These are phyloP conservation scores for Ambrosiella beaveri DNA, from an alignment of 2,329 filamentous ascomycete genomes.

Conservation along the genomic window DNA sequence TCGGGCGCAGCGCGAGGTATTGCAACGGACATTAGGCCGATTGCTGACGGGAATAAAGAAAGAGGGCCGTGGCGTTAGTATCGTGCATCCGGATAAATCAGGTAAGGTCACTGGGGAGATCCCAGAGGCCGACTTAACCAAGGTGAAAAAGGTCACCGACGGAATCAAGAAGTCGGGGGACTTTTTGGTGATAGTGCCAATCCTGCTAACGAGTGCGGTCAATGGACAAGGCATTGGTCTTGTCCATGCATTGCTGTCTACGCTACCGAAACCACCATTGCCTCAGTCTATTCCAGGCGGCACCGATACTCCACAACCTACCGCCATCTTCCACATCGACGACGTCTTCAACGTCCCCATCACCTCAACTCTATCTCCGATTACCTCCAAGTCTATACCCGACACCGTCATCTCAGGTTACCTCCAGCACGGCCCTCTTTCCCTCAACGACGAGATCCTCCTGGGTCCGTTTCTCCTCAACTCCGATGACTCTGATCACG, in stretches of 20 bases:
- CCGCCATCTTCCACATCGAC: conserved; percentile 70
- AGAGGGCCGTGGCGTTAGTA: conserved; percentile 53
- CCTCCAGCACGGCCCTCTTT: conserved; percentile 60
- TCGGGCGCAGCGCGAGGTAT: conserved; percentile 53
- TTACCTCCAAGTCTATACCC: conserved; percentile 21
- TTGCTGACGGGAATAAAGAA: conserved; percentile 64
- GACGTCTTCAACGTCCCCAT: conserved; percentile 67
- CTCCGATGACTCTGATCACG: conserved; percentile 17
- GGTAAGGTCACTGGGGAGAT: conserved; percentile 37
- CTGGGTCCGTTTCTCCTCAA: conserved; percentile 60
- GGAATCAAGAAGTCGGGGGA: conserved; percentile 29
- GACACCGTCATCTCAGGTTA: conserved; percentile 73
- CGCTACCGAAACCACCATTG: conserved; percentile 51
- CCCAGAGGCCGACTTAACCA: conserved; percentile 35
- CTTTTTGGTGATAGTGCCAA: conserved; percentile 44
- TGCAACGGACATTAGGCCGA: conserved; percentile 54
- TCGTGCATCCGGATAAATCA: conserved; percentile 44
- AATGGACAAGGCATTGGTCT: conserved; percentile 67
- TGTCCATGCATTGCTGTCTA: conserved; percentile 61
- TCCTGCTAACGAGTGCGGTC: conserved; percentile 73
- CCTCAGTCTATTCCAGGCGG: conserved; percentile 35
- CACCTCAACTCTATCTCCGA: conserved; percentile 26
- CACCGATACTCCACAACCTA: conserved; percentile 39
- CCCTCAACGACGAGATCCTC: conserved; percentile 59
- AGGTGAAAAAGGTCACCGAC: conserved; percentile 39